Evolutionary conservation across 1,284 basidiomycete genomes (phyloP).

Genomic region (Cystobasidiaceae sp.): DNA sequence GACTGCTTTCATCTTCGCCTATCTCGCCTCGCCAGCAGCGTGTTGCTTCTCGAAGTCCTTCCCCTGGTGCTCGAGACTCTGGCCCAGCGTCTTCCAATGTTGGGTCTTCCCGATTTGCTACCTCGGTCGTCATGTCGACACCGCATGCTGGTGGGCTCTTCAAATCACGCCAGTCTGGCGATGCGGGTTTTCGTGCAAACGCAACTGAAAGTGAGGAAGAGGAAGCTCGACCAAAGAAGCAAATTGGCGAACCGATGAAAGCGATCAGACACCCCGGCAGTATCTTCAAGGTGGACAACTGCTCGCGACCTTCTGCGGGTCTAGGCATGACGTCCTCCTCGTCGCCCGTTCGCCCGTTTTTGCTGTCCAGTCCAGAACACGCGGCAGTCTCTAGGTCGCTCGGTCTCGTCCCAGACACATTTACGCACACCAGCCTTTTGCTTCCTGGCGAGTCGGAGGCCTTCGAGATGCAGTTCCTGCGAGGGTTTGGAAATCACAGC

Average conservation of each 20-base stretch:
- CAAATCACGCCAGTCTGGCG: neutral
- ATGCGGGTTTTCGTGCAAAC: neutral
- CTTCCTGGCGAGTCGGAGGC: slow-evolving; percentile 4
- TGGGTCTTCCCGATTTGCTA: too few species aligned
- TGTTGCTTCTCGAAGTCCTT: slow-evolving; percentile 3
- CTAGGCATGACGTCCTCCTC: slow-evolving; percentile 4
- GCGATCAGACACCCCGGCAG: neutral
- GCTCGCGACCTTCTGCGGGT: slow-evolving; percentile 15
- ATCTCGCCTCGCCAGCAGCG: neutral
- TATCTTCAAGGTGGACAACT: slow-evolving; percentile 29
- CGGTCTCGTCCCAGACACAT: slow-evolving; percentile 21
- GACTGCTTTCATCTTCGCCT: neutral
- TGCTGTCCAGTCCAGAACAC: slow-evolving; percentile 24
- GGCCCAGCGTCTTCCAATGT: neutral
- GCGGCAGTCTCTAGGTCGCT: slow-evolving; percentile 20
- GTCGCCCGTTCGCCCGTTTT: neutral
- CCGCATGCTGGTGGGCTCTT: neutral
- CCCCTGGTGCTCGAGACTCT: neutral
- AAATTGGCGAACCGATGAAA: neutral
- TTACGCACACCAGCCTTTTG: neutral
- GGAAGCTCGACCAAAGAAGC: neutral
- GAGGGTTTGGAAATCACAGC: neutral
- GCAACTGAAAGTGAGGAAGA: neutral
- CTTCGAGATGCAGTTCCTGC: slow-evolving; percentile 23
- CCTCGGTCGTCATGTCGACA: slow-evolving; percentile 14